phyloP scores from a whole-genome alignment of 768 basidiomycete genomes.

The Strobilomyces dryophilus region DNA sequence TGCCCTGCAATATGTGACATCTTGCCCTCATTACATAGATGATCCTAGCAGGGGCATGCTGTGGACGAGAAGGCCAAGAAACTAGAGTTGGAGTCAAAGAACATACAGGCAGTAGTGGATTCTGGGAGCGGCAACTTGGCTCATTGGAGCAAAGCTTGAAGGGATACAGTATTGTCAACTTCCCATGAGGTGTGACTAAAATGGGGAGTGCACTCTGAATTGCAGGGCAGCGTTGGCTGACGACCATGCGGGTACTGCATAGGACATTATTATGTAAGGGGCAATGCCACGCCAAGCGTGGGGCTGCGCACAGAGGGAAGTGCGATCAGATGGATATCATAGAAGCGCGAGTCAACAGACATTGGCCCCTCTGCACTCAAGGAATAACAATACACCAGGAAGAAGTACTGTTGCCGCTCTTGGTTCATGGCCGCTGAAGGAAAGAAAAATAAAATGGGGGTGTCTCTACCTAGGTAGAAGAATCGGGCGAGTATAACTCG shows the following conservation, averaged over 20 bases:
- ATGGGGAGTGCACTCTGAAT: conserved; percentile 45
- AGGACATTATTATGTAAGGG: conserved; percentile 43
- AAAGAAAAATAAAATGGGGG: too few species aligned
- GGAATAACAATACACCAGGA: too few species aligned
- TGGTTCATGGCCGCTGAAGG: too few species aligned
- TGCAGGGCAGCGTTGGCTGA: conserved; percentile 46
- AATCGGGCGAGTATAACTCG: too few species aligned
- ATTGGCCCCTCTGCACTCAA: too few species aligned
- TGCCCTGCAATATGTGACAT: too few species aligned
- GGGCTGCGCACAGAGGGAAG: conserved; percentile 40
- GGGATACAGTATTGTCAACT: conserved; percentile 25
- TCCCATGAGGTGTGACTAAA: conserved; percentile 28
- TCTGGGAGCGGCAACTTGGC: conserved; percentile 50
- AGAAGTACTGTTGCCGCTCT: too few species aligned
- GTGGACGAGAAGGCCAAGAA: too few species aligned
- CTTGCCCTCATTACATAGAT: too few species aligned
- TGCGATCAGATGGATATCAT: conserved; percentile 41
- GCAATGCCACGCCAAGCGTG: conserved; percentile 45
- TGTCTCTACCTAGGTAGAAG: too few species aligned
- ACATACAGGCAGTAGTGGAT: conserved; percentile 43
- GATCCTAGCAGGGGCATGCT: too few species aligned
- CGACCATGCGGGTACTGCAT: conserved; percentile 36
- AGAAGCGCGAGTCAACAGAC: conserved; percentile 36
- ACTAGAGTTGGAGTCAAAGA: conserved; percentile 30
- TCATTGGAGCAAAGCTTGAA: conserved; percentile 30